Conservation (phyloP, 2,329 filamentous ascomycete genomes). For the Fusarium miscanthi region DNA sequence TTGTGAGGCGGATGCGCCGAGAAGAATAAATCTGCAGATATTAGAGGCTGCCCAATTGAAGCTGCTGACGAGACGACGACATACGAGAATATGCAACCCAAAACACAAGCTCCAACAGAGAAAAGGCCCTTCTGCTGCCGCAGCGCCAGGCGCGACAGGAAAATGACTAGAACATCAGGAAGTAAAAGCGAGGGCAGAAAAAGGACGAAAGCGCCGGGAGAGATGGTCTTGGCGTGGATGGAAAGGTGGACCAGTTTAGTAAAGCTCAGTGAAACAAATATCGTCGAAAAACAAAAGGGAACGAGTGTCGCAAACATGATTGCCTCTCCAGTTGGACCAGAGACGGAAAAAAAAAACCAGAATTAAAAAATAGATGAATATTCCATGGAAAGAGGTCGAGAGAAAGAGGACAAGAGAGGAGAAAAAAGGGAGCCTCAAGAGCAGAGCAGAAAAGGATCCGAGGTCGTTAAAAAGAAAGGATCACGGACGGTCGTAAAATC, state of each 20-base stretch:
- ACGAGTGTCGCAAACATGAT: conserved; percentile 40
- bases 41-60: neutral
- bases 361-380: neutral
- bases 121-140: conserved; percentile 42
- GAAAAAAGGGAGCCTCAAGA: neutral
- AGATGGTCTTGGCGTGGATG: conserved; percentile 44
- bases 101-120: conserved; percentile 35
- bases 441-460: neutral
- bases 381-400: neutral
- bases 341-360: neutral
- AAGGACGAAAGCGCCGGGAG: conserved; percentile 40
- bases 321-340: neutral
- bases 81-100: conserved; percentile 45
- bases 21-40: conserved; percentile 40
- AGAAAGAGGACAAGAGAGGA: neutral
- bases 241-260: conserved; percentile 48
- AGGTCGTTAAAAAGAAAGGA: neutral
- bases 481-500: neutral
- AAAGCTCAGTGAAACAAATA: conserved; percentile 44
- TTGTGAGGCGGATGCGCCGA: conserved; percentile 48
- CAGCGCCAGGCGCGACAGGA: conserved; percentile 43
- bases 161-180: conserved; percentile 43
- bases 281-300: conserved; percentile 47
- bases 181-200: conserved; percentile 48
- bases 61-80: neutral